Evolutionary conservation across 2,329 filamentous ascomycete species (phyloP).

Genomic region (Fusarium equiseti): DNA sequence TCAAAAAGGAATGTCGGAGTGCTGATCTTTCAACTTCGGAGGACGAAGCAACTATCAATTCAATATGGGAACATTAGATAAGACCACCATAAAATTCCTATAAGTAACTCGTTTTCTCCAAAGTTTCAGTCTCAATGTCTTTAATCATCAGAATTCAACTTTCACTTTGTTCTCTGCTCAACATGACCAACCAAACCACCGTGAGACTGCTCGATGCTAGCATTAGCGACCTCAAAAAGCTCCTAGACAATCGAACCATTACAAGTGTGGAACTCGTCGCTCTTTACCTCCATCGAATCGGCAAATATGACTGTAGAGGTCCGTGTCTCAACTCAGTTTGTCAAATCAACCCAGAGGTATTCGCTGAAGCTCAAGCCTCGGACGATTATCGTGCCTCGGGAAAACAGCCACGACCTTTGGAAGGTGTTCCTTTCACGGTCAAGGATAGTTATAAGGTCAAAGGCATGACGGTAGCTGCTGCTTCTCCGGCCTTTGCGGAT

Average conservation of each 20-base stretch:
- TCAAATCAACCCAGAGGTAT: conserved; percentile 44
- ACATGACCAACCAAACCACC: background rate
- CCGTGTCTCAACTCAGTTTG: conserved; percentile 46
- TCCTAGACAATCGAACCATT: conserved; percentile 26
- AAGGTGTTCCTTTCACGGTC: conserved; percentile 69
- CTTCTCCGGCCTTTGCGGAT: conserved; percentile 65
- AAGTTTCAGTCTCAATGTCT: accelerated
- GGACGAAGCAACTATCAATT: background rate
- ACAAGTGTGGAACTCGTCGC: conserved; percentile 48
- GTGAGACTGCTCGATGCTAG: background rate
- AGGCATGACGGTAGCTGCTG: conserved; percentile 65
- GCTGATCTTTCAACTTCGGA: background rate
- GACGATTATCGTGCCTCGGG: conserved; percentile 45
- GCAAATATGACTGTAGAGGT: conserved; percentile 44
- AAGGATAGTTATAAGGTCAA: conserved; percentile 69
- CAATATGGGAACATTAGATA: background rate
- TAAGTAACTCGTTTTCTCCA: background rate
- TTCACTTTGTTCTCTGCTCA: background rate
- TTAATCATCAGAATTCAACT: accelerated
- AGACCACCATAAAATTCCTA: background rate
- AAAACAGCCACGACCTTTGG: conserved; percentile 50
- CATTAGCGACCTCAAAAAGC: conserved; percentile 4
- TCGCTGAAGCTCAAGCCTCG: conserved; percentile 47
- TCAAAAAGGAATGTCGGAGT: background rate
- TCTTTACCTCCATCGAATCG: conserved; percentile 46